Evolutionary conservation across 169 alveolate genomes (phyloP), one percentile per base, ranked within the genome.

Genomic region (Plasmodium falciparum): DNA sequence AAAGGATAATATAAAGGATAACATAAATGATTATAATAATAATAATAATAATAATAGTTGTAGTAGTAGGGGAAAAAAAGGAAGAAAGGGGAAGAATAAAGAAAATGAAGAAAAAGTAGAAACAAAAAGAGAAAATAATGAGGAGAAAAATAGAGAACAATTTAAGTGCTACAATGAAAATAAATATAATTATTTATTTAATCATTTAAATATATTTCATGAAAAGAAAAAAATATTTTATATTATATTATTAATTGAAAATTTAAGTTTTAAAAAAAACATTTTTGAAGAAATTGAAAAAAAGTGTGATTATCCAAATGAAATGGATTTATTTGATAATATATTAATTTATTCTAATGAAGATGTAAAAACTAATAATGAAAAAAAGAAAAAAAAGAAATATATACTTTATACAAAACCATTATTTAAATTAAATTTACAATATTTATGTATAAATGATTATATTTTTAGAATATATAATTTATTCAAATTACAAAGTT

Each of bases 361-460:
- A 49, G 91, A 83, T 15, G 39, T 67, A 49, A 83, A 83, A 22
- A 39, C 47, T 39, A 39, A 39, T 39, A 33, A 12, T 22, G 39
- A 26, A 26, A 63, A 63, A 63, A 26, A 63, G 1, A 70, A 49
- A 39, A 69, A 67, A 63, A 83, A 63, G 52, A 83, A 83, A 69
- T 69, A 71, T 7, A 29, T 83, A n/a, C 72, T 83, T 59, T 69
- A 83, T 47, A 83, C 91, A n/a, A 83, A 83, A 49, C 93, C 98
- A 2, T 93, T 97, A 71, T 97, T 97, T 74, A 97, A 97, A 90
- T 91, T 97, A 91, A 96, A 96, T 74, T 92, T 95, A 73, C 98
- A 97, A 88, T 97, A 96, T 89, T 93, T 97, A 73, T 95, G 98
- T 15, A 75, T 97, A 75, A 97, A 95, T 88, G 99, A 97, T 90